Percentiles rank a stretch among this genome's conserved stretches.
Evolutionary conservation across 2,329 filamentous ascomycete species (phyloP).

Genomic region (Juglanconis sp.): DNA sequence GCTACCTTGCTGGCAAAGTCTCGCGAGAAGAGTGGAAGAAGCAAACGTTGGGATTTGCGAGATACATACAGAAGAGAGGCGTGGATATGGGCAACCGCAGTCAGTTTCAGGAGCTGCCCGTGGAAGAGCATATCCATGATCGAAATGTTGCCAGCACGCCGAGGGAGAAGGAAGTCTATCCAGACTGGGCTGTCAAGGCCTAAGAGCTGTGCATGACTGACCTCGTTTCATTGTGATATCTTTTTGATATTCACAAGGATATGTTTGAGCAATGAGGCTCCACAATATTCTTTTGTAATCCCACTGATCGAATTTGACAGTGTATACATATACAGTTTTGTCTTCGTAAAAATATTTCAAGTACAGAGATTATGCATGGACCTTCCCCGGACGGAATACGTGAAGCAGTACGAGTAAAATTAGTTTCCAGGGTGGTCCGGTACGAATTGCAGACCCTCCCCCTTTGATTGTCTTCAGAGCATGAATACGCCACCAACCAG

Average conservation of each 20-base stretch:
- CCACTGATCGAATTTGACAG: too few species aligned
- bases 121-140: conserved; percentile 32
- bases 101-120: conserved; percentile 28
- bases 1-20: conserved; percentile 30
- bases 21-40: conserved; percentile 31
- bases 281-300: too few species aligned
- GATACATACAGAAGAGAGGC: conserved; percentile 31
- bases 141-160: conserved; percentile 32
- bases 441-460: too few species aligned
- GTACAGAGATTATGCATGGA: too few species aligned
- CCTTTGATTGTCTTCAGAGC: too few species aligned
- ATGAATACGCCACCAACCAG: too few species aligned
- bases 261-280: too few species aligned
- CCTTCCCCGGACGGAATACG: too few species aligned
- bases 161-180: conserved; percentile 23
- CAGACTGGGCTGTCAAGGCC: not conserved
- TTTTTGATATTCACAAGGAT: not conserved
- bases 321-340: too few species aligned
- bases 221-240: not conserved
- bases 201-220: not conserved
- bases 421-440: too few species aligned
- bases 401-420: too few species aligned
- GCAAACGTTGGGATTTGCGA: conserved; percentile 32
- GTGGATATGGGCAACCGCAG: conserved; percentile 34
- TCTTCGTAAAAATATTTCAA: too few species aligned